Base-by-base conservation (phyloP, 805 yeast species). In the Ogataea glucozyma region DNA sequence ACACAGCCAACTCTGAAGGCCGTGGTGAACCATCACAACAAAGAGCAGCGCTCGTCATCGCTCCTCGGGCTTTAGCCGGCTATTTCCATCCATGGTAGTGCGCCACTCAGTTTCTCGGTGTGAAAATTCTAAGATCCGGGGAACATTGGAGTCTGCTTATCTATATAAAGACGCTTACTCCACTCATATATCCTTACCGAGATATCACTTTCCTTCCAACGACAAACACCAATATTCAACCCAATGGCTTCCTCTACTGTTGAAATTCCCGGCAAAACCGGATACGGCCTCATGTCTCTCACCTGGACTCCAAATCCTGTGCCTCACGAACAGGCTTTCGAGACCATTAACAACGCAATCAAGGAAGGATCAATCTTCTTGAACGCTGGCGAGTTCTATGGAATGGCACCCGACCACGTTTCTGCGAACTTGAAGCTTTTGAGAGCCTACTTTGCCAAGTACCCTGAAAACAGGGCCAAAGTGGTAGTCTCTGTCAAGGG, bases 351-450 rank as follows among this genome's bases (percentile, higher is more conserved):
- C 43, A 65, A 69, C 26, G 82, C 84, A 20, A 60, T 78, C 22
- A 68, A 71, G 21, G 55, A 61, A 46, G 71, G 80, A 48, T 69
- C 77, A 62, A 64, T 63, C 9, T 73, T 83, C 45, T 66, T 85
- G 62, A 87, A 87, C 56, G 81, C 79, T 20, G 93, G 93, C 46
- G 93, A 83, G 54, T 86, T 88, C 57, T 88, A 88, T 54, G 95
- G 95, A 12, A 47, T 62, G 0, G 38, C 47, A 10, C 70, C 72
- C 5, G 64, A 67, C 4, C 58, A 69, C 23, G 66, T 69, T 37
- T 54, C 54, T 35, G 63, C 66, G 47, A 86, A 85, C 56, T 66
- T 88, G 67, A 64, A 73, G 52, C 70, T 78, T 43, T 60, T 86
- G 30, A 67, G 73, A 35, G 74, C 70, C 7, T 88, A 84, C 58